These are phyloP conservation scores for Neurospora hispaniola DNA, from an alignment of 495 filamentous ascomycete species.

Conservation along the genomic window DNA sequence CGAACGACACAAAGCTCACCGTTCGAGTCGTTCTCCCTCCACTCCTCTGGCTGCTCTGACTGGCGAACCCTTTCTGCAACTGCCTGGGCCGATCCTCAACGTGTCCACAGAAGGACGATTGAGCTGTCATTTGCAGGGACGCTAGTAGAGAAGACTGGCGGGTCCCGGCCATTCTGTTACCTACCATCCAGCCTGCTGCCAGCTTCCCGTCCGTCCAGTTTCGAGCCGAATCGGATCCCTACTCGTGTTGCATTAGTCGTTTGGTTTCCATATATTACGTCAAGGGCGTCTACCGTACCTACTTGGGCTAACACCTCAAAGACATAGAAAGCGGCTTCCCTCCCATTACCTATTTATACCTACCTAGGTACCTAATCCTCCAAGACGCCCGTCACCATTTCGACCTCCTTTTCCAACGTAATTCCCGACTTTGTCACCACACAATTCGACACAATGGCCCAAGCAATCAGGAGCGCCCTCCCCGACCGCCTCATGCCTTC, in stretches of 20 bases:
- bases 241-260: background rate
- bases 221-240: background rate
- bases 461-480: slow-evolving; percentile 54
- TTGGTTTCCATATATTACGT: background rate
- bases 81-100: background rate
- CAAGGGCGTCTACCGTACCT: background rate
- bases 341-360: background rate
- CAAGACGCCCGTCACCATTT: background rate
- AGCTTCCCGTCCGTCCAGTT: background rate
- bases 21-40: background rate
- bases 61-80: background rate
- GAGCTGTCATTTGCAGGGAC: background rate
- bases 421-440: background rate
- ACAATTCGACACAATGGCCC: slow-evolving; percentile 47
- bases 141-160: background rate
- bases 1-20: background rate
- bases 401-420: background rate
- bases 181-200: background rate
- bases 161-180: background rate
- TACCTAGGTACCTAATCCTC: background rate
- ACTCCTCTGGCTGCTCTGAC: background rate
- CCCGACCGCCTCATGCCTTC: slow-evolving; percentile 70
- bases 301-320: slow-evolving; percentile 1
- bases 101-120: background rate
- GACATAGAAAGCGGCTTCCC: background rate